Evolutionary conservation across 441 rosid species (phyloP), one percentile per base, ranked within the genome.

Genomic region (Biscutella auriculata): DNA sequence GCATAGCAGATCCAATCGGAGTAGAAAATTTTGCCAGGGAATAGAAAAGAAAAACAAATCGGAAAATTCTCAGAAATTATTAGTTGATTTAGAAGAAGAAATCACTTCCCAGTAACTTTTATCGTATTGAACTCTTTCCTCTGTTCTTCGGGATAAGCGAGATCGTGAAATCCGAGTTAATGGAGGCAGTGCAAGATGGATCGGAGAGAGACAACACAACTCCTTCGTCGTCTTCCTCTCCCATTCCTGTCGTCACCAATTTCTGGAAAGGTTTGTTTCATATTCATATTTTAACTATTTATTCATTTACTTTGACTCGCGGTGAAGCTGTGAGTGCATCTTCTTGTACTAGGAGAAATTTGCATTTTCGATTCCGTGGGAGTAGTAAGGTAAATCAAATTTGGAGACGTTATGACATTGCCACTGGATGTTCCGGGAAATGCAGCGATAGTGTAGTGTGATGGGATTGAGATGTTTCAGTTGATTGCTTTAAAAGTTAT

Each of bases 221-320:
- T 40, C 51, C 72, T 21, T 9, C 73, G 17, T 5, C 73, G 3
- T 59, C 91, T 46, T 64, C 95, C 42, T 88, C 95, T 73, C 96
- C 97, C 25, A 60, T 81, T 72, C 71, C 91, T 33, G 77, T 81
- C 58, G 82, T 93, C 68, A 73, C 95, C 65, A 81, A 73, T 76
- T 94, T 87, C 79, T 89, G 99, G 99, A 83, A 78, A 93, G 99
- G 99, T 89, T 68, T 52, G 53, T 39, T 9, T 45, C 51, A 46
- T 13, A 44, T 69, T 63, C 56, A 9, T 32, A 25, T 14, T 3
- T 2, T 19, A 19, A 1, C 44, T 37, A 11, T 53, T 19, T 54
- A 32, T 26, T 40, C 47, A 42, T 17, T 61, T 62, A 49, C 34
- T 49, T 55, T 30, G 33, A 33, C 6, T 48, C 19, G 17, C 13